Conservation (phyloP, 306 rosid species). For the Lotus japonicus region DNA sequence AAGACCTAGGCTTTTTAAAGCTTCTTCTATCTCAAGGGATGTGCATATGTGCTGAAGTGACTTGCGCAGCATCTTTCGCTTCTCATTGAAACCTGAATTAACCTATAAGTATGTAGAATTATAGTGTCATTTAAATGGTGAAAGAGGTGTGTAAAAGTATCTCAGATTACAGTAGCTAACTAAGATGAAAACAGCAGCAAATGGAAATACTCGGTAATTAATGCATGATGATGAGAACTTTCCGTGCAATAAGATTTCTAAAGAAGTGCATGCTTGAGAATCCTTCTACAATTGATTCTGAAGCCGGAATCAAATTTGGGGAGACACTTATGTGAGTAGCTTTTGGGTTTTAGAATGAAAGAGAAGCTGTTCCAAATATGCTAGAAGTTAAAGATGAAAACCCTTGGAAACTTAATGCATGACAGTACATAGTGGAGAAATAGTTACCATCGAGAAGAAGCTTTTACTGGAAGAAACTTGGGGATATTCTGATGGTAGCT, state of each 20-base stretch:
- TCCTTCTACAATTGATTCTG: too few relatives aligned
- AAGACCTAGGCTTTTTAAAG: conserved; percentile 54
- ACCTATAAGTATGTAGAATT: conserved; percentile 37
- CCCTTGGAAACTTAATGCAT: neutral
- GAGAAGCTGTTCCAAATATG: too few relatives aligned
- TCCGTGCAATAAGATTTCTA: neutral
- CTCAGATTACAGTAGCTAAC: neutral
- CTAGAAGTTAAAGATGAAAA: conserved; percentile 5
- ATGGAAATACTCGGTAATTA: neutral
- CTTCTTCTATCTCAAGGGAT: conserved; percentile 62
- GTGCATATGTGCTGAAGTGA: conserved; percentile 79
- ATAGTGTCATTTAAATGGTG: conserved; percentile 5
- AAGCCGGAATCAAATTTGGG: too few relatives aligned
- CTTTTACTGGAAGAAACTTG: conserved; percentile 65
- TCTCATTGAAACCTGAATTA: conserved; percentile 84
- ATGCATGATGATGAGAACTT: neutral
- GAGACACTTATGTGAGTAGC: too few relatives aligned
- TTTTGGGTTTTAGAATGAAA: too few relatives aligned
- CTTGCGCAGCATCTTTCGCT: conserved; percentile 83
- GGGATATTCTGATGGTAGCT: conserved; percentile 60
- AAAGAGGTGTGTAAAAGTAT: neutral
- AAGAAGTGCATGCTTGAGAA: neutral
- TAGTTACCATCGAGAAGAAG: conserved; percentile 79
- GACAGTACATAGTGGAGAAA: conserved; percentile 2
- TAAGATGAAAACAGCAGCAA: neutral